These are phyloP conservation scores for Ophiognomonia clavigignenti-juglandacearum DNA, from an alignment of 2,329 filamentous ascomycete genomes.

Conservation along the genomic window DNA sequence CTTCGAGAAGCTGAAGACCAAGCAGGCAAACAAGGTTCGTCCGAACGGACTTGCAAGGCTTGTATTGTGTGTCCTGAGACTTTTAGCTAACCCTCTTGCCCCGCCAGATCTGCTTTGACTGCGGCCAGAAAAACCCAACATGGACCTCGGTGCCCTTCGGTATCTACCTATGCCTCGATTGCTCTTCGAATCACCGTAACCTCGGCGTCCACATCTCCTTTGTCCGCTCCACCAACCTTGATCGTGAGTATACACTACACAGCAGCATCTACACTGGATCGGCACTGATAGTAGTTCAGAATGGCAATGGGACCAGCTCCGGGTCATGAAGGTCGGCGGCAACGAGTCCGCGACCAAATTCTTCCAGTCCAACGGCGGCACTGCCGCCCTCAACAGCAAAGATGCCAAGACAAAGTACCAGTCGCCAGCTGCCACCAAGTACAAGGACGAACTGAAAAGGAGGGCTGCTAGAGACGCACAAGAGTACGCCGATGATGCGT, in stretches of 20 bases:
- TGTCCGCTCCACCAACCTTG: constrained; percentile 95
- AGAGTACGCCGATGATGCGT: constrained; percentile 55
- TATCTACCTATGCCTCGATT: constrained; percentile 97
- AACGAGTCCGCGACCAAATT: constrained; percentile 98
- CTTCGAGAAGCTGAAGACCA: constrained; percentile 94
- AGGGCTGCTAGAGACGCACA: constrained; percentile 77
- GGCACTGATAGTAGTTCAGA: constrained; percentile 40
- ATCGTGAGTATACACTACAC: constrained; percentile 62
- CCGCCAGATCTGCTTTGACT: constrained; percentile 91
- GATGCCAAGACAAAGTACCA: constrained; percentile 97
- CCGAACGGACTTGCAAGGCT: too few species aligned
- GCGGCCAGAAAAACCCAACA: constrained; percentile 93
- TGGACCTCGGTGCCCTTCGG: constrained; percentile 97
- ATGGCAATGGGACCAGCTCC: constrained; percentile 99
- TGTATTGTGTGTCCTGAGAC: too few species aligned
- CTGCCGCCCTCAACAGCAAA: constrained; percentile 90
- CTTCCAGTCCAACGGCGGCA: constrained; percentile 94
- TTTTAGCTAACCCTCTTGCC: constrained; percentile 17
- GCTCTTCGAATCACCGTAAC: constrained; percentile 94
- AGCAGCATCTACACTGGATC: background rate
- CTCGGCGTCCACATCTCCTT: constrained; percentile 99
- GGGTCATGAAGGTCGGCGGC: constrained; percentile 95
- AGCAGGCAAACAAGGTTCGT: constrained; percentile 84
- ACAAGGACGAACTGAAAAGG: constrained; percentile 93
- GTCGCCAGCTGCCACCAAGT: constrained; percentile 88